phyloP scores from a whole-genome alignment of 768 basidiomycete genomes.

The Amanita fuliginea region DNA sequence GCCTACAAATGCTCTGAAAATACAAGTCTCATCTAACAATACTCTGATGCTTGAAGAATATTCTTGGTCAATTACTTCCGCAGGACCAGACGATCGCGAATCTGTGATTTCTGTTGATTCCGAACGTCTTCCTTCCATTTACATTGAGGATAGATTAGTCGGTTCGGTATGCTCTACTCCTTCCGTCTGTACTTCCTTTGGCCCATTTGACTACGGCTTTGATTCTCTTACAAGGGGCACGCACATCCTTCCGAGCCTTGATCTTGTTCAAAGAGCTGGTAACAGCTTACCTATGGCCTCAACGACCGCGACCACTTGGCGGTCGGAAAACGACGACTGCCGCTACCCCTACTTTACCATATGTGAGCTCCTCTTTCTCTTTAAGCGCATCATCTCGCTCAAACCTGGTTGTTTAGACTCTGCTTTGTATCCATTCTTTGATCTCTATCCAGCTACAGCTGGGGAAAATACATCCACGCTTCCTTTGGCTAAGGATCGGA shows the following conservation, averaged over 20 bases:
- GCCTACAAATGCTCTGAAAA: constrained; percentile 29
- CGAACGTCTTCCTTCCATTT: constrained; percentile 37
- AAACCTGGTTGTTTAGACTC: constrained; percentile 1
- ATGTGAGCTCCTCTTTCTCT: too few relatives aligned
- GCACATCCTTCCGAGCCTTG: constrained; percentile 41
- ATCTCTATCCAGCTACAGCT: constrained; percentile 4
- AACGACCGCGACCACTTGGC: constrained; percentile 31
- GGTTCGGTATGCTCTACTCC: constrained; percentile 51
- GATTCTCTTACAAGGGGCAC: constrained; percentile 23
- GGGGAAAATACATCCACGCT: neutral
- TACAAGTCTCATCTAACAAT: constrained; percentile 18
- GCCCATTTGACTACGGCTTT: constrained; percentile 37
- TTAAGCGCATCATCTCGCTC: too few relatives aligned
- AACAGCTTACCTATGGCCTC: constrained; percentile 45
- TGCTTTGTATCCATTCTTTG: constrained; percentile 8
- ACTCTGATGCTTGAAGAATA: constrained; percentile 56
- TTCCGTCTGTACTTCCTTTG: constrained; percentile 44
- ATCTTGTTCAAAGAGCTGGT: constrained; percentile 43
- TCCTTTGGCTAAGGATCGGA: too few relatives aligned
- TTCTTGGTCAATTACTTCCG: constrained; percentile 58
- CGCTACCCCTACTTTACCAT: too few relatives aligned
- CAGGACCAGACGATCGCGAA: constrained; percentile 36
- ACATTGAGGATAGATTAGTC: constrained; percentile 38
- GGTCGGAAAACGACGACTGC: neutral
- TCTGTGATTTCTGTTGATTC: constrained; percentile 19